Base-by-base conservation (phyloP, 257 asterid genomes). In the Scutellaria barbata region DNA sequence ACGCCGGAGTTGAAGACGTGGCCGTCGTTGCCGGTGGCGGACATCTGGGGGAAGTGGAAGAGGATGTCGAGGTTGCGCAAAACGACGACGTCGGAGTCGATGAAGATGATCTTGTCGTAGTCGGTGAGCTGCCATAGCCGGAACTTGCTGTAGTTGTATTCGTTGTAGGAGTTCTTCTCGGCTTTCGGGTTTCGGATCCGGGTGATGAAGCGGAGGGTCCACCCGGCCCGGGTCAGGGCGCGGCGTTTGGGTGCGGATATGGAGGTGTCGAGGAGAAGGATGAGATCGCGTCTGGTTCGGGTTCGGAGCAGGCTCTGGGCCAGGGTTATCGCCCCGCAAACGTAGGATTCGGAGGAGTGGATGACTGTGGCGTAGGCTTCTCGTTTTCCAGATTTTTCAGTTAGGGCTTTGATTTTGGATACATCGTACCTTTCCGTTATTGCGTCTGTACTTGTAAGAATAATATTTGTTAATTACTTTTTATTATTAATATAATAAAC, bases 101-200 rank as follows among this genome's bases (percentile, higher is more conserved):
- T 84, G 87, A 92, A 92, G 42, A 92, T 81, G 71, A 92, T 48
- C n/a, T 88, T 88, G 48, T 87, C 88, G 69, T 90, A 90, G 6
- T 87, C 89, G 1, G 88, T 84, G 64, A 92, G 92, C 77, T 89
- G 96, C 96, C 96, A 92, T 8, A 92, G 68, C 17, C 98, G 75
- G 78, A 92, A 85, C 73, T 92, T 92, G 84, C 94, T 92, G 79
- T 92, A 92, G 63, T 92, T 92, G 81, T 92, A 92, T 17, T 89
- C 95, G 20, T 92, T 92, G 81, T 92, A 92, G 8, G 90, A 63
- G 69, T 79, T 2, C 25, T 80, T 90, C 45, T 86, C 86, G 18
- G 98, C 98, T 22, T 60, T 80, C 0, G 98, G 89, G 82, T 92
- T 92, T 11, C 98, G 89, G 64, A 92, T 92, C 56, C 96, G 79